Percentiles rank a stretch among this genome's conserved stretches.
phyloP scores from a whole-genome alignment of 331 rosid species.

The Saraca asoca region DNA sequence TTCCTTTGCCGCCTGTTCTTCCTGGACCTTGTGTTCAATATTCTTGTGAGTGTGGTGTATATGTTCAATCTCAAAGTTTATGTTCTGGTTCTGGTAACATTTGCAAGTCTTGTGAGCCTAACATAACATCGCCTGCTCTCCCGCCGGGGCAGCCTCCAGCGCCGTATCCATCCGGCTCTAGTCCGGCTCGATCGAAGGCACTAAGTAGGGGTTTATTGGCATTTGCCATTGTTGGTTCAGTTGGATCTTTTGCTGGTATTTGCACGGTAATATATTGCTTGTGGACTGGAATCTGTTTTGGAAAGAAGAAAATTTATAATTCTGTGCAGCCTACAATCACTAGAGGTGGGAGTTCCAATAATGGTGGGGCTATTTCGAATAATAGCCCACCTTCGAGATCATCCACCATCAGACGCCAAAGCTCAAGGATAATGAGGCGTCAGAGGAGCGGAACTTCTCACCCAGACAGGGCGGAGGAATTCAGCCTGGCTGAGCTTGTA shows the following conservation, averaged over 20 bases:
- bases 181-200: constrained; percentile 36
- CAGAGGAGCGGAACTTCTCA: constrained; percentile 95
- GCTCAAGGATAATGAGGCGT: constrained; percentile 85
- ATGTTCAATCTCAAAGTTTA: constrained; percentile 49
- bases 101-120: constrained; percentile 56
- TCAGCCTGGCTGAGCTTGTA: constrained; percentile 70
- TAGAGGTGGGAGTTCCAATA: constrained; percentile 70
- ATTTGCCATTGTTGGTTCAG: constrained; percentile 77
- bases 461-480: constrained; percentile 76
- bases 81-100: constrained; percentile 61
- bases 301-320: constrained; percentile 77
- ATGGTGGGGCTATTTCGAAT: constrained; percentile 39
- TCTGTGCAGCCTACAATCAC: constrained; percentile 94
- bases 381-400: constrained; percentile 76
- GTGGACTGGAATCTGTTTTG: constrained; percentile 87
- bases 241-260: constrained; percentile 71
- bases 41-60: constrained; percentile 60
- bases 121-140: constrained; percentile 8
- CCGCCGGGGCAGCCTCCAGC: background rate
- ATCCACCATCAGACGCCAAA: constrained; percentile 70
- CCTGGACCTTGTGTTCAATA: constrained; percentile 84
- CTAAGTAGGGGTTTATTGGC: constrained; percentile 71
- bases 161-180: background rate
- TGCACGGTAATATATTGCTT: constrained; percentile 68
- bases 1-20: constrained; percentile 63